Evolutionary conservation across 805 yeast species (phyloP), one percentile per base, ranked within the genome.

Genomic region (Ogataea trehalophila): DNA sequence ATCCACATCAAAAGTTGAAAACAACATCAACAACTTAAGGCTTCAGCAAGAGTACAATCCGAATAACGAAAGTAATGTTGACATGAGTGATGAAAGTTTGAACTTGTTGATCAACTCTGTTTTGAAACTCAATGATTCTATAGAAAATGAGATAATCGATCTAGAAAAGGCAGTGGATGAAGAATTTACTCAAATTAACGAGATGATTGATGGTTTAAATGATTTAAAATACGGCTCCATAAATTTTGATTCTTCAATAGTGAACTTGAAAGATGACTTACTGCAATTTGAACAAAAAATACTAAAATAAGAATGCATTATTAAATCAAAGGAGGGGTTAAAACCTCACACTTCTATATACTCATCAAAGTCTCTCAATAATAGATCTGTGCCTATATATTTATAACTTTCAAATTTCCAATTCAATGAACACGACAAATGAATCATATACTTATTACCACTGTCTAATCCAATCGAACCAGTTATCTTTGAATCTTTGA

Each of bases 381-480:
- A 33, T 22, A 45, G 22, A 9, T 51, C 55, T 8, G 44, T 42
- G 1, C 45, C 49, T 8, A 52, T n/a, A 42, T 59, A 59, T 37
- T 52, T 54, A 47, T 49, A 63, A 23, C 62, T 53, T 50, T 90
- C 95, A 60, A 82, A 94, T 37, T 83, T 87, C 80, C 97, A 94
- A 62, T 94, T 94, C 49, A 94, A 70, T 6, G 82, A 79, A 50
- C 80, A 79, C 46, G 85, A 79, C 50, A 80, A 79, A 44, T 95
- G 97, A 47, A 94, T 74, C 54, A 84, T 82, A 56, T 83, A 87
- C 3, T 83, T 77, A 29, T 79, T 76, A 11, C 85, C 91, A 48
- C 92, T 76, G 1, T 58, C 56, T 3, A 74, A 75, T 38, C 71
- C 76, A 35, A 83, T 71, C 3, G 77, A 79, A 6, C 88, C 90